These are phyloP conservation scores for Erysimum pusillum DNA, from an alignment of 441 rosid species.

Conservation along the genomic window DNA sequence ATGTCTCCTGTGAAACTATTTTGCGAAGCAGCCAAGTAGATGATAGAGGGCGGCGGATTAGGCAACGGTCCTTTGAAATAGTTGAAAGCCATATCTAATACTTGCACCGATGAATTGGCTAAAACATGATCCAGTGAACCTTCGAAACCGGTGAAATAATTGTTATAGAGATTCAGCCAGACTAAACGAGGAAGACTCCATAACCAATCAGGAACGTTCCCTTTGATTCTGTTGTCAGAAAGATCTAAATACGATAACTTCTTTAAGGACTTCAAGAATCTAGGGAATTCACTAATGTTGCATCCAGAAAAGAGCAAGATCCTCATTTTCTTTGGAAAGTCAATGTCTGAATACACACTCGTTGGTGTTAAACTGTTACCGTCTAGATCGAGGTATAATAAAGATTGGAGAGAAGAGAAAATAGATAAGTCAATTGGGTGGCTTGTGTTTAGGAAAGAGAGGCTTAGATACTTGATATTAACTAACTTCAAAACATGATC, in stretches of 20 bases:
- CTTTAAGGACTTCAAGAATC: slow-evolving; percentile 1
- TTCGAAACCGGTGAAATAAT: slow-evolving; percentile 23
- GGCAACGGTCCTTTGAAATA: slow-evolving; percentile 38
- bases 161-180: neutral
- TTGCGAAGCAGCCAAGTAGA: slow-evolving; percentile 29
- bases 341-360: slow-evolving; percentile 11
- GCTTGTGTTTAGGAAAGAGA: slow-evolving; percentile 16
- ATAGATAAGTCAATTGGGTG: neutral
- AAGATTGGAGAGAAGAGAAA: slow-evolving; percentile 25
- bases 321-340: neutral
- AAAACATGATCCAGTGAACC: slow-evolving; percentile 11
- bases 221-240: slow-evolving; percentile 29
- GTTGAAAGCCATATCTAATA: slow-evolving; percentile 26
- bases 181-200: slow-evolving; percentile 24
- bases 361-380: slow-evolving; percentile 16
- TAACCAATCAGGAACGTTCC: slow-evolving; percentile 32
- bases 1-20: slow-evolving; percentile 47
- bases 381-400: neutral
- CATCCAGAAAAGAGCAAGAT: slow-evolving; percentile 6
- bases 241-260: slow-evolving; percentile 14
- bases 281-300: slow-evolving; percentile 18
- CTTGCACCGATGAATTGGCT: slow-evolving; percentile 13
- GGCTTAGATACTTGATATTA: slow-evolving; percentile 1
- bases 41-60: slow-evolving; percentile 24
- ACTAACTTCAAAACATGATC: slow-evolving; percentile 3